Evolutionary conservation across 371 early-diverging fungal species (phyloP), one percentile per base, ranked within the genome.

Genomic region (Thermomucor indicae-seudaticae): DNA sequence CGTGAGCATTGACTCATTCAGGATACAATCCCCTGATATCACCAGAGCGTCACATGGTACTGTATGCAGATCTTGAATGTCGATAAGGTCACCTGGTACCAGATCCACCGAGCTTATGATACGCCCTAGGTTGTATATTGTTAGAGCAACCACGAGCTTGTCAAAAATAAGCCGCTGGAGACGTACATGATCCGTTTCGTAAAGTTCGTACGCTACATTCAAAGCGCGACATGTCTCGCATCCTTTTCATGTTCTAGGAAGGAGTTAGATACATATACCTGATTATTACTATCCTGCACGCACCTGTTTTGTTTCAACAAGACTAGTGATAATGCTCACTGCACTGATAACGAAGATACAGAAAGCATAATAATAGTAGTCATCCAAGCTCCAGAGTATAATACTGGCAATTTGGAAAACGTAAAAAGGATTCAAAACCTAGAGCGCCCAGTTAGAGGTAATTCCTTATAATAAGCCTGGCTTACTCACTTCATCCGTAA

Each of bases 1-100:
- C 3, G 99, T 99, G 22, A 99, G 81, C 96, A 99, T 97, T 55
- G 90, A 88, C 69, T 99, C 99, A 68, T 99, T 97, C 40, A 97
- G 86, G 50, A 99, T 95, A 59, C 96, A 96, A 58, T 95, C 96
- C 14, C 99, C 99, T 19, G 88, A 79, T n/a, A 99, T 68, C 19
- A 99, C 77, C 29, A 95, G 70, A 1, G 91, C 93, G 72, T 99
- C 99, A 70, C 98, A 97, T 0, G 96, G 96, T 25, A 97, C 79
- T 1, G 84, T 75, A 16, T 70, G 60, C 41, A 91, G 63, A 32
- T 81, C 63, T 2, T 77, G 64, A n/a, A 96, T 78, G 63, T 95
- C 92, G 54, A 93, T 85, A n/a, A 96, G 67, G 65, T 97, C 97
- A 25, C 98, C 97, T 7, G 96, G 95, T 7, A 97, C 90, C 37